phyloP scores from a whole-genome alignment of 2,329 filamentous ascomycete species.

The Aspergillus sp. region DNA sequence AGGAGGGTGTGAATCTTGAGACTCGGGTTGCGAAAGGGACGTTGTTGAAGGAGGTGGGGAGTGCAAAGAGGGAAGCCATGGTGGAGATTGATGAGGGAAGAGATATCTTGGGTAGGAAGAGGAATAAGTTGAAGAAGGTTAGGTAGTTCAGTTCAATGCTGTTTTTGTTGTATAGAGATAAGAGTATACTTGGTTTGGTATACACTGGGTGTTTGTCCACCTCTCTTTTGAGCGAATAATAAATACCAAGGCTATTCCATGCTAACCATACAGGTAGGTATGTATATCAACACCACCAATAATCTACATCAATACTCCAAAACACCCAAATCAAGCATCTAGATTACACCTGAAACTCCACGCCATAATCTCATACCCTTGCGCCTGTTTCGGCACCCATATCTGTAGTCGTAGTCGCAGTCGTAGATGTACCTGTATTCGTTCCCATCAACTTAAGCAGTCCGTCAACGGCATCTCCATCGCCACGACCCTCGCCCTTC shows the following conservation, averaged over 20 bases:
- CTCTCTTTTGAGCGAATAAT: not conserved
- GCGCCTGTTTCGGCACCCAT: not conserved
- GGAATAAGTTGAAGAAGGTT: slow-evolving; percentile 48
- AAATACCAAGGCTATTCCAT: not conserved
- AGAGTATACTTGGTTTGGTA: not conserved
- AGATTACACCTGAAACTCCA: not conserved
- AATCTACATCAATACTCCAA: not conserved
- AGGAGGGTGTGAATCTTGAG: slow-evolving; percentile 94
- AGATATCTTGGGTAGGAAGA: slow-evolving; percentile 83
- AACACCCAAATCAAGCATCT: not conserved
- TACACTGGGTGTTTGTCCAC: not conserved
- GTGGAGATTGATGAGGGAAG: slow-evolving; percentile 88
- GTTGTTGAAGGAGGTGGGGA: slow-evolving; percentile 78
- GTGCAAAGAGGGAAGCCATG: slow-evolving; percentile 90
- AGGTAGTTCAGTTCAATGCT: slow-evolving; percentile 22
- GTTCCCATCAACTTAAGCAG: slow-evolving; percentile 42
- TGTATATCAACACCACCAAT: not conserved
- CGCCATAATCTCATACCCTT: not conserved
- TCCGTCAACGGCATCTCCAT: slow-evolving; percentile 40
- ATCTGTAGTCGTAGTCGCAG: not conserved
- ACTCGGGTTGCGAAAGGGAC: slow-evolving; percentile 80
- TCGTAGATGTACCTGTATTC: not conserved
- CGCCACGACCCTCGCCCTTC: slow-evolving; percentile 17
- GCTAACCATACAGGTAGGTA: not conserved
- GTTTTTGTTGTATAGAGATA: slow-evolving; percentile 8